Base-by-base conservation (phyloP, 1,139 yeast genomes). In the Kodamaea fungicola region DNA sequence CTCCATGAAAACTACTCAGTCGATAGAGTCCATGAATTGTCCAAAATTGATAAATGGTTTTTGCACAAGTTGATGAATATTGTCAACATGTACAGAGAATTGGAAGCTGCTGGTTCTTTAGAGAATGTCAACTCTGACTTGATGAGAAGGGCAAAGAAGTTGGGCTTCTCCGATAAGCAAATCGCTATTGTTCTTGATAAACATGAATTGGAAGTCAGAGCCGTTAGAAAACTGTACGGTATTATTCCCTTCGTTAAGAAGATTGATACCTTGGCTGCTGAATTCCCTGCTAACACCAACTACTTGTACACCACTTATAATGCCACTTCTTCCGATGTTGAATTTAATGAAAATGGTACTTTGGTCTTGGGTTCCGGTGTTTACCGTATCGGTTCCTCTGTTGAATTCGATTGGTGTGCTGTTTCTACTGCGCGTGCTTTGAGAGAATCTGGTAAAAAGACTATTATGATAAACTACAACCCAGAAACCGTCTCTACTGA, bases 371-470 rank as follows among this genome's bases (percentile, higher is more conserved):
- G 98, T 39, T 90, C 97, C 8, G 98, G 98, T 70, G 98, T 92
- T 38, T 92, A 92, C 76, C 80, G 98, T 67, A 92, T 92, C 60
- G 98, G 98, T 42, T 90, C 97, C 4, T 90, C 97, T 21, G 98
- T 92, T 43, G 98, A 92, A 68, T 92, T 92, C 54, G 98, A 92
- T 67, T 92, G 98, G 98, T 92, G 98, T 76, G 98, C 97, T 35
- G 98, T 92, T 44, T 80, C 95, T 44, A 85, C 98, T 41, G 97
- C 95, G 40, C 83, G 97, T 61, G 89, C 97, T 32, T 78, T 92
- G 55, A 82, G 98, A 65, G 83, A 80, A 41, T 74, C 83, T 41
- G 95, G 95, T 46, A 82, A 80, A 61, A 87, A 84, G 67, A 92
- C 98, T 33, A 81, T 92, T 47, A 92, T 92, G 98, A 78, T 92